Percentiles rank a stretch among this genome's conserved stretches.
Conservation (phyloP, 1,139 yeast species). For the Yamadazyma songkhlaensis region DNA sequence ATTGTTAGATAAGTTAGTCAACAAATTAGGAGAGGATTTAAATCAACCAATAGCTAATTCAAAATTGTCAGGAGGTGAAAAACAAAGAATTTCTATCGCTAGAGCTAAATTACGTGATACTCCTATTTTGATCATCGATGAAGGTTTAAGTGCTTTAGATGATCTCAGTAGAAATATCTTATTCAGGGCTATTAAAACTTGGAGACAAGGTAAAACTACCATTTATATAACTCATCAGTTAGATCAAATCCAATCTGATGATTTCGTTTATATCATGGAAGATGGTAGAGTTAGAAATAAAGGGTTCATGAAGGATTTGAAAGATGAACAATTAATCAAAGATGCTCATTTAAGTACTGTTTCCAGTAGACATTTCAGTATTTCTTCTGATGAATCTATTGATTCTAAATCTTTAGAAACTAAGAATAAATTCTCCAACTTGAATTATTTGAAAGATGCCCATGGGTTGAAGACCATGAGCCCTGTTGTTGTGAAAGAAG, state of each 20-base stretch:
- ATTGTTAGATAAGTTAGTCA: constrained; percentile 44
- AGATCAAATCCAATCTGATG: constrained; percentile 50
- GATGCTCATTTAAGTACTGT: constrained; percentile 7
- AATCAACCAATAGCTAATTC: constrained; percentile 49
- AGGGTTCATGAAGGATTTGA: constrained; percentile 13
- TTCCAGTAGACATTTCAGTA: not conserved
- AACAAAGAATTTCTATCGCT: constrained; percentile 78
- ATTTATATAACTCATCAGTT: constrained; percentile 79
- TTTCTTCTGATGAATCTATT: constrained; percentile 1
- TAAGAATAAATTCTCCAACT: constrained; percentile 4
- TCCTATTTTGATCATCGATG: constrained; percentile 78
- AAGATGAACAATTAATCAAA: constrained; percentile 13
- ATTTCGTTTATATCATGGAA: constrained; percentile 56
- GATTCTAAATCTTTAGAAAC: constrained; percentile 4
- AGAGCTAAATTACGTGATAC: constrained; percentile 73
- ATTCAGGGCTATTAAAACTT: constrained; percentile 47
- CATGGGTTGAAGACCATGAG: constrained; percentile 20
- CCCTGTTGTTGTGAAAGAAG: constrained; percentile 5
- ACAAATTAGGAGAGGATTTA: constrained; percentile 47
- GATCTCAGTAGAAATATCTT: constrained; percentile 40
- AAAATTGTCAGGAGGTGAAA: constrained; percentile 89
- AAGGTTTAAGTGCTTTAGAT: constrained; percentile 82
- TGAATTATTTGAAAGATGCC: constrained; percentile 24
- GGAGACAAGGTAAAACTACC: constrained; percentile 74
- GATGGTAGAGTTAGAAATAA: constrained; percentile 50